These are phyloP conservation scores for Ajuga reptans DNA, from an alignment of 305 asterid genomes.

Conservation along the genomic window DNA sequence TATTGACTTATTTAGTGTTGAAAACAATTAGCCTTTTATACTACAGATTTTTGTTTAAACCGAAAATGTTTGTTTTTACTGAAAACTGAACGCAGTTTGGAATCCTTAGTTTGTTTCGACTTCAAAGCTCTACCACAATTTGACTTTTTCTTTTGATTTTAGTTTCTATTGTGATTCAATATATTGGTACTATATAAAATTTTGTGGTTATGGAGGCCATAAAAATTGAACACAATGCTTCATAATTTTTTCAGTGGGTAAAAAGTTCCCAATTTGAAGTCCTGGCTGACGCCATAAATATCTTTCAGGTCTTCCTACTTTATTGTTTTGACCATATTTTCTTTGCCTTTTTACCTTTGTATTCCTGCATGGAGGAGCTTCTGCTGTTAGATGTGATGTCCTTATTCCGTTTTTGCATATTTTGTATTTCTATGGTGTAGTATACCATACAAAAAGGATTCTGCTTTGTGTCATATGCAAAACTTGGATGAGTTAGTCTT, in stretches of 20 bases:
- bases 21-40: not conserved
- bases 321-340: not conserved
- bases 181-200: not conserved
- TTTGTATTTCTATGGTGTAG: not conserved
- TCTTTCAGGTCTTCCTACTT: not conserved
- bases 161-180: not conserved
- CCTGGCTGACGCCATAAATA: not conserved
- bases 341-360: not conserved
- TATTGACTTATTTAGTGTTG: not conserved
- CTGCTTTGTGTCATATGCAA: not conserved
- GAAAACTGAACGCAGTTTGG: not conserved
- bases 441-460: not conserved
- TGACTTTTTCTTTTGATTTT: slow-evolving; percentile 4
- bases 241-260: slow-evolving; percentile 3
- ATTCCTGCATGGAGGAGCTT: slow-evolving; percentile 10
- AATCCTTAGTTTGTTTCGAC: not conserved
- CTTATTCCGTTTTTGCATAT: not conserved
- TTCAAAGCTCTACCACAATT: not conserved
- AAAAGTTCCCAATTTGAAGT: not conserved
- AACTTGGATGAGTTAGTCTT: not conserved
- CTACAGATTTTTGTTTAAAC: not conserved
- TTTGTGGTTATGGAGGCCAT: not conserved
- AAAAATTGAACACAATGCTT: not conserved
- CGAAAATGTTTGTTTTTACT: not conserved
- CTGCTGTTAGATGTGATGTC: not conserved